Evolutionary conservation across 2,329 filamentous ascomycete genomes (phyloP), one percentile per base, ranked within the genome.

Genomic region (Annulohypoxylon truncatum): DNA sequence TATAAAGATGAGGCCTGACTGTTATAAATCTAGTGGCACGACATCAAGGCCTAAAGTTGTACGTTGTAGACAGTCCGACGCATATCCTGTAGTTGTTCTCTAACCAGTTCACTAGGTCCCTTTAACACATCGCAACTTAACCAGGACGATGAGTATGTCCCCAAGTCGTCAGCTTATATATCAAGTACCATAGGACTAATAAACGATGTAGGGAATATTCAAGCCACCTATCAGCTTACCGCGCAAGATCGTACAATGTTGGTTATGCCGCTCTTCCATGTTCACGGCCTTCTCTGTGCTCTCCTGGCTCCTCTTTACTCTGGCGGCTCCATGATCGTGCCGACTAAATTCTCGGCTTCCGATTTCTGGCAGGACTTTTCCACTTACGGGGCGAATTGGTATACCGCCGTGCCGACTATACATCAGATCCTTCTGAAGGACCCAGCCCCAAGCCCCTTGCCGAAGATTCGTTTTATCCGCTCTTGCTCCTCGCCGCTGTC

Each of bases 201-300:
- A 13, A 13, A 18, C 20, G 40, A 20, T 31, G 5, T 70, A 89
- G 86, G 86, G 73, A 96, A 96, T 79, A 93, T 96, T 76, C 85
- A 91, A 75, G 82, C 85, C 63, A 96, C 93, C 5, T 96, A 96
- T 77, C 79, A 90, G 60, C 85, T 96, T 65, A 90, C 87, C 0
- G 78, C 87, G 4, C 77, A 84, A 55, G 93, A 96, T 78, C 88
- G 93, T 48, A 95, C 93, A 26, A 90, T 94, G 85, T 85, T 96
- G 13, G 92, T 96, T 65, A 96, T 96, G 93, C 93, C 93, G 15
- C 85, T 96, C 1, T 96, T 96, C 84, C 93, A 96, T 79, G 93
- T 96, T 51, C 93, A 96, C 76, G 93, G 93, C n/a, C 85, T 97
- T 2, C 84, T 96, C 12, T 94, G 93, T 66, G 93, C 88, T 18